Percentiles rank a stretch among this genome's conserved stretches.
Evolutionary conservation across 805 yeast species (phyloP).

Genomic region (Tanozyma kutaoensis): DNA sequence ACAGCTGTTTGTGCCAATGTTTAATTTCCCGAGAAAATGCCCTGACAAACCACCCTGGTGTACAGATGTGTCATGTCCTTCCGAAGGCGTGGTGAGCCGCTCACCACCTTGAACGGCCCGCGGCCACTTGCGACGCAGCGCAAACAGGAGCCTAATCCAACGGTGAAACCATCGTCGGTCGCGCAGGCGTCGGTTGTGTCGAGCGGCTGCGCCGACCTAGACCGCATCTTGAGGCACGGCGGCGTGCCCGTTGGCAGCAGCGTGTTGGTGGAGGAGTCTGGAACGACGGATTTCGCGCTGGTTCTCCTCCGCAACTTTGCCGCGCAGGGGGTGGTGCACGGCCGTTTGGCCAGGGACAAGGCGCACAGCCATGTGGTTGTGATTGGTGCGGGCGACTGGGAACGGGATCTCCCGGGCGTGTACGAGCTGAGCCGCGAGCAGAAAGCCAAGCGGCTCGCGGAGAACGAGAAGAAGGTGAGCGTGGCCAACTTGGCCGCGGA

Average conservation of each 20-base stretch:
- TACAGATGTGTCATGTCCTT: too few species aligned
- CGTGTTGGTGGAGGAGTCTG: slow-evolving; percentile 65
- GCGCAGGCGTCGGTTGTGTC: slow-evolving; percentile 70
- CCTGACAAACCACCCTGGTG: too few species aligned
- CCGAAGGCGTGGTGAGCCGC: too few species aligned
- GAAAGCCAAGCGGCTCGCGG: slow-evolving; percentile 42
- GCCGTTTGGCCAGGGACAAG: slow-evolving; percentile 27
- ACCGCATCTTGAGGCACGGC: slow-evolving; percentile 59
- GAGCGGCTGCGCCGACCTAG: slow-evolving; percentile 69
- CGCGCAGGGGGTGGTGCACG: slow-evolving; percentile 65
- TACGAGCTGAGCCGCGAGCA: slow-evolving; percentile 53
- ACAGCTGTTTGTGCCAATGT: too few species aligned
- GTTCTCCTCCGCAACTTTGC: slow-evolving; percentile 57
- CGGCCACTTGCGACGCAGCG: too few species aligned
- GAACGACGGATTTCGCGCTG: slow-evolving; percentile 78
- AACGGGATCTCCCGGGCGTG: slow-evolving; percentile 61
- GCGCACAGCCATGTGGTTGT: slow-evolving; percentile 48
- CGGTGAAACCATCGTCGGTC: slow-evolving; percentile 56
- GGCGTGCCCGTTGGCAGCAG: slow-evolving; percentile 77
- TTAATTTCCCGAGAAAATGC: too few species aligned
- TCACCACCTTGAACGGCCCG: too few species aligned
- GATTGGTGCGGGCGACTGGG: slow-evolving; percentile 49
- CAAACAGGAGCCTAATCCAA: too few species aligned
- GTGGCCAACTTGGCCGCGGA: slow-evolving; percentile 48
- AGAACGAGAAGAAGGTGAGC: slow-evolving; percentile 49